These are phyloP conservation scores for Cadophora sp. DNA, from an alignment of 2,329 filamentous ascomycete species.

Conservation along the genomic window DNA sequence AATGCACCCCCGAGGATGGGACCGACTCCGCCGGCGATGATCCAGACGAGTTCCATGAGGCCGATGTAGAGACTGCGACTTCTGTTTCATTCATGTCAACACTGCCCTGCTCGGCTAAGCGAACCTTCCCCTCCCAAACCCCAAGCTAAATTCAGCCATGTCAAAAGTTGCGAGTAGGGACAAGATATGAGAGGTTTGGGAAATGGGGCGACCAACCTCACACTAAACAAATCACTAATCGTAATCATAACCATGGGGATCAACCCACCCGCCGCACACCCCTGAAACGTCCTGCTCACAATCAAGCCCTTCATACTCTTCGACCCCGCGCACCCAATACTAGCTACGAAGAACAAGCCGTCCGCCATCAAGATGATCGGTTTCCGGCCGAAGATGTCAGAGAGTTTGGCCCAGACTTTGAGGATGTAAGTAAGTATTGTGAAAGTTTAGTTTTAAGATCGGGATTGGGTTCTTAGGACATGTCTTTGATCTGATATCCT, in stretches of 20 bases:
- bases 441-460: too few relatives aligned
- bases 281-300: conserved; percentile 66
- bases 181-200: too few relatives aligned
- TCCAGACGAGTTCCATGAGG: conserved; percentile 66
- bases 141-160: not conserved
- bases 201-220: conserved; percentile 54
- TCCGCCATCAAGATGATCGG: conserved; percentile 67
- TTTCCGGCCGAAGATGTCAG: conserved; percentile 72
- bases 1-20: conserved; percentile 68
- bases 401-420: conserved; percentile 64
- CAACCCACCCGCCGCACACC: conserved; percentile 67
- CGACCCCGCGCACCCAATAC: conserved; percentile 62
- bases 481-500: too few relatives aligned
- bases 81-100: not conserved
- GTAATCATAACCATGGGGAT: conserved; percentile 68
- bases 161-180: not conserved
- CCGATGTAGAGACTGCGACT: conserved; percentile 43
- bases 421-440: too few relatives aligned
- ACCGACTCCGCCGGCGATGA: conserved; percentile 63
- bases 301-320: conserved; percentile 68
- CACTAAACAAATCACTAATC: conserved; percentile 68
- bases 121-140: not conserved
- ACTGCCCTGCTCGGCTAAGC: conserved; percentile 53
- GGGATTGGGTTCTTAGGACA: too few relatives aligned
- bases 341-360: conserved; percentile 65